These are phyloP conservation scores for Westerdykella ornata DNA, from an alignment of 2,329 filamentous ascomycete genomes.

Conservation along the genomic window DNA sequence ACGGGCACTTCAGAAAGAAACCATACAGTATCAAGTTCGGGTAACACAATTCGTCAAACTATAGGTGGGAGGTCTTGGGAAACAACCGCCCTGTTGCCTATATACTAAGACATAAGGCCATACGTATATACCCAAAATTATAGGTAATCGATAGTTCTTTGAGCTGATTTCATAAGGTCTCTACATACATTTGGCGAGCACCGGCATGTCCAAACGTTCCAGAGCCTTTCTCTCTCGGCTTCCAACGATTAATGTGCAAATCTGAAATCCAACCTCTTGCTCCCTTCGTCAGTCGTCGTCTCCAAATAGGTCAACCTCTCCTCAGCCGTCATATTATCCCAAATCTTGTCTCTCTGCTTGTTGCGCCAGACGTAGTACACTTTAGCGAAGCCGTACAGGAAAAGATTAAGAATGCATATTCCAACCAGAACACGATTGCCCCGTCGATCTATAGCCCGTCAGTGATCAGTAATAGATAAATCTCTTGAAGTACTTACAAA, in stretches of 20 bases:
- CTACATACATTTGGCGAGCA: too few relatives aligned
- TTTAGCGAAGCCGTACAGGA: conserved; percentile 26
- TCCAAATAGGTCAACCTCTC: conserved; percentile 44
- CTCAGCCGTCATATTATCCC: conserved; percentile 40
- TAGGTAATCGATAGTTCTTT: too few relatives aligned
- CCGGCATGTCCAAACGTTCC: too few relatives aligned
- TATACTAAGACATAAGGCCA: too few relatives aligned
- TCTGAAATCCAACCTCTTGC: conserved; percentile 34
- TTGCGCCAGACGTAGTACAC: conserved; percentile 32
- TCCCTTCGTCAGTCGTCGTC: conserved; percentile 32
- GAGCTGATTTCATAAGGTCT: too few relatives aligned
- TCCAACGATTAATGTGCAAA: conserved; percentile 26
- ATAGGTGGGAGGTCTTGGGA: too few relatives aligned
- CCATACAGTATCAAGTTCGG: too few relatives aligned
- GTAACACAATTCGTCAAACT: too few relatives aligned
- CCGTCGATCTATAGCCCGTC: conserved; percentile 8
- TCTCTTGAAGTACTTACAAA: conserved; percentile 31
- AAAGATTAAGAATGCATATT: conserved; percentile 27
- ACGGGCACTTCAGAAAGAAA: too few relatives aligned
- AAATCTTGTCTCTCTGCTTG: conserved; percentile 37
- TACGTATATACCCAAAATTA: too few relatives aligned
- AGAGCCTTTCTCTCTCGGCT: too few relatives aligned
- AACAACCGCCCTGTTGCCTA: too few relatives aligned
- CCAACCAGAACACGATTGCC: conserved; percentile 24
- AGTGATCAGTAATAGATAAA: conserved; percentile 5